Base-by-base conservation (phyloP, 257 asterid genomes). In the Ajuga chamaepitys region DNA sequence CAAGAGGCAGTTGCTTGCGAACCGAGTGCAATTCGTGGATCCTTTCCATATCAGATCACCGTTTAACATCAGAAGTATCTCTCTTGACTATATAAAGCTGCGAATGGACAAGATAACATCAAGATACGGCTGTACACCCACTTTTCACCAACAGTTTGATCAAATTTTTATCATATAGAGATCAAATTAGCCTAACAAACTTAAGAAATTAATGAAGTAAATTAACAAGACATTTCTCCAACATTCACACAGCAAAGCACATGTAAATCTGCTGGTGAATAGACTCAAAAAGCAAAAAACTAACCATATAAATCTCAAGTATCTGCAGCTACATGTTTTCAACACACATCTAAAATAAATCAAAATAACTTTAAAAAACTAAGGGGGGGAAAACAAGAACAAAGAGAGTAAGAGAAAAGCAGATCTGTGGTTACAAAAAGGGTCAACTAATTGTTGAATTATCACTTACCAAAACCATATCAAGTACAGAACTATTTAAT, bases 11-110 rank as follows among this genome's bases (percentile, higher is more conserved):
- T 64, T 78, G 87, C 77, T 85, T 75, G 38, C 88, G 85, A 75
- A 79, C 54, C 22, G 75, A 70, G 68, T 62, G 83, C 22, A 78
- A 34, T 79, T 85, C 82, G 14, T 72, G 85, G 60, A 78, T 78
- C 80, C 84, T 86, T 74, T 83, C 95, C 94, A 86, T 86, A 46
- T 69, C 40, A 13, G 61, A 66, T 46, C 69, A 81, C 75, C 57
- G 35, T 81, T 64, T 84, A 88, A 74, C 96, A 84, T 83, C 81
- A 79, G 73, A 87, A 51, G 77, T 57, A 38, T 54, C 64, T 58
- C 68, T 30, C 76, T 61, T 28, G 12, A 45, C 30, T 37, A 58
- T 22, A 62, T 35, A 20, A 62, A 25, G 59, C 88, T 79, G 83
- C 58, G 47, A 58, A 69, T 17, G 48, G 70, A 45, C 48, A 74